Conservation (phyloP, 768 basidiomycete genomes). For the Dentipellis sp. region DNA sequence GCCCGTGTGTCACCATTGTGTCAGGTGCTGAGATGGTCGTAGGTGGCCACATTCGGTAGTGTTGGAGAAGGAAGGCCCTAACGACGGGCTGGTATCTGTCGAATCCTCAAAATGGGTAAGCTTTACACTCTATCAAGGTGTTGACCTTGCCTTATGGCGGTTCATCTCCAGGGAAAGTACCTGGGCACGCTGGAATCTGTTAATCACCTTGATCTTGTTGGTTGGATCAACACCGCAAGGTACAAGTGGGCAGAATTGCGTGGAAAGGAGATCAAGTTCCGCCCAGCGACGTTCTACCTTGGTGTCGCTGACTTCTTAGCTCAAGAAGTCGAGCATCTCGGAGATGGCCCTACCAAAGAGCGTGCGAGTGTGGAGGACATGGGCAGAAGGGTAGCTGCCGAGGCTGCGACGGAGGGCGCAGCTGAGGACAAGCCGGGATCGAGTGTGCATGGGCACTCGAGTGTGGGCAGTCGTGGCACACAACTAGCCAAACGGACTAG, state of each 20-base stretch:
- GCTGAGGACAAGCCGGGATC: not conserved
- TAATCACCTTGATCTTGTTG: conserved; percentile 87
- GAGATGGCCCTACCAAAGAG: conserved; percentile 1
- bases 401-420: not conserved
- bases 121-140: conserved; percentile 2
- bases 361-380: not conserved
- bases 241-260: conserved; percentile 87
- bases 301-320: conserved; percentile 75
- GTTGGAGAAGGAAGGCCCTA: conserved; percentile 80
- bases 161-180: conserved; percentile 66
- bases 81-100: conserved; percentile 90
- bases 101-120: conserved; percentile 77
- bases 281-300: conserved; percentile 86
- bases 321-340: conserved; percentile 59
- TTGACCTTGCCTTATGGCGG: not conserved
- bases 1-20: not conserved
- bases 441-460: not conserved
- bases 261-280: conserved; percentile 86
- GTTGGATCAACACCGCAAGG: conserved; percentile 85
- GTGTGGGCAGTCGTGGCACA: not conserved
- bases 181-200: conserved; percentile 87
- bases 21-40: not conserved
- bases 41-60: conserved; percentile 34
- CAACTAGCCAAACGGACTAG: not conserved
- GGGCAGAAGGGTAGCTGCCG: not conserved